These are phyloP conservation scores for Diaporthe sp. DNA, from an alignment of 2,329 filamentous ascomycete species.

Conservation along the genomic window DNA sequence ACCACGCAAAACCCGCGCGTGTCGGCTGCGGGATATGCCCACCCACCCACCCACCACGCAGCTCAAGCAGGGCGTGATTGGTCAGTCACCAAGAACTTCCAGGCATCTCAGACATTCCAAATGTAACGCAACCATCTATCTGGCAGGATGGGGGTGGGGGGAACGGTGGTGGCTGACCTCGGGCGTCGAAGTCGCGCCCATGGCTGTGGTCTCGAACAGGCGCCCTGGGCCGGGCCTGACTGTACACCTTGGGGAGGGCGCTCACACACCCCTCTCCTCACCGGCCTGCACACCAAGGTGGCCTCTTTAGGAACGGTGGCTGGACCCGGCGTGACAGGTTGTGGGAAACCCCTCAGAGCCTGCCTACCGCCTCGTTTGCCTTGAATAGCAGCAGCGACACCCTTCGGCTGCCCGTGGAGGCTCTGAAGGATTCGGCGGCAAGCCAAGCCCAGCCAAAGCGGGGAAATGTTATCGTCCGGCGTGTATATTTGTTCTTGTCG, in stretches of 20 bases:
- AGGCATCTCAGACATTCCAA: constrained; percentile 25
- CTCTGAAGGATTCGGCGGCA: background rate
- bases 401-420: background rate
- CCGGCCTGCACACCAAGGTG: constrained; percentile 18
- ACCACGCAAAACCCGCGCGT: background rate
- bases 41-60: background rate
- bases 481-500: background rate
- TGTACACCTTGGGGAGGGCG: background rate
- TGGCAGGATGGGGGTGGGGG: background rate
- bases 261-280: background rate
- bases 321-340: background rate
- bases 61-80: background rate
- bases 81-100: background rate
- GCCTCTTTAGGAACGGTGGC: constrained; percentile 6
- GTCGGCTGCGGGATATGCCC: background rate
- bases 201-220: background rate
- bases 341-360: background rate
- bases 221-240: constrained; percentile 1
- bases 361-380: constrained; percentile 17
- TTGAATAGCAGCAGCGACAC: background rate
- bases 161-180: background rate
- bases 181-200: constrained; percentile 1
- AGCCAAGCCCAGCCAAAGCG: background rate
- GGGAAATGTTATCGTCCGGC: background rate
- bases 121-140: constrained; percentile 13